Base-by-base conservation (phyloP, 176 grass and related monocot species). In the Saccharum spontaneum region DNA sequence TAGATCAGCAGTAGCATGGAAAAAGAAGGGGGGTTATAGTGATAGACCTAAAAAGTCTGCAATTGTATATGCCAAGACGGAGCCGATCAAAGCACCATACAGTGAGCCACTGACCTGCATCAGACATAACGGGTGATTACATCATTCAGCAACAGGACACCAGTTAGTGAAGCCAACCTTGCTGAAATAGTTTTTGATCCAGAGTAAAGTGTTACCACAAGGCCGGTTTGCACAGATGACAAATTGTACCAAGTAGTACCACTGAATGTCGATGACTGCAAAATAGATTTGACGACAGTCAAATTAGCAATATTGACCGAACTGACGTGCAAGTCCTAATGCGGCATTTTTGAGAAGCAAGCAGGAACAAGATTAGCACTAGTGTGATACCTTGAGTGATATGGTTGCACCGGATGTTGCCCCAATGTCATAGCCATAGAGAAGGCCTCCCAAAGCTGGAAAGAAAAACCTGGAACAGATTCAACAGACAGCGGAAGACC, bases 351-450 rank as follows among this genome's bases (percentile, higher is more conserved):
- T 74, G 4, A 39, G 24, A 45, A 34, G 5, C 9, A 62, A 46
- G 24, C 5, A 44, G 24, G 38, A 38, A 46, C 24, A 63, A 60
- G 59, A 62, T 62, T 62, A 62, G 59, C 3, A 3, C n/a, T 62
- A 1, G 10, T 61, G 57, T 1, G 9, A 33, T 87, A 98, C 96
- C 88, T 92, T 79, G 45, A 98, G 80, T 15, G 93, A 95, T 80
- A 98, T 95, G 63, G 93, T 92, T 59, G 96, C 96, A 45, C 96
- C 91, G 14, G 96, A 98, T 46, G 96, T 98, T 28, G 93, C 96
- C 16, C 93, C 96, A 45, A 98, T 95, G 81, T 98, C 96, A 68
- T 98, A 98, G 50, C 96, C 96, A 89, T 95, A 98, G 16, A 98
- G 96, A 43, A 98, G 86, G 16, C 93, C 96, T 67, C 96, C 97